phyloP scores from a whole-genome alignment of 768 basidiomycete species.

The Boletus vermiculosoides region DNA sequence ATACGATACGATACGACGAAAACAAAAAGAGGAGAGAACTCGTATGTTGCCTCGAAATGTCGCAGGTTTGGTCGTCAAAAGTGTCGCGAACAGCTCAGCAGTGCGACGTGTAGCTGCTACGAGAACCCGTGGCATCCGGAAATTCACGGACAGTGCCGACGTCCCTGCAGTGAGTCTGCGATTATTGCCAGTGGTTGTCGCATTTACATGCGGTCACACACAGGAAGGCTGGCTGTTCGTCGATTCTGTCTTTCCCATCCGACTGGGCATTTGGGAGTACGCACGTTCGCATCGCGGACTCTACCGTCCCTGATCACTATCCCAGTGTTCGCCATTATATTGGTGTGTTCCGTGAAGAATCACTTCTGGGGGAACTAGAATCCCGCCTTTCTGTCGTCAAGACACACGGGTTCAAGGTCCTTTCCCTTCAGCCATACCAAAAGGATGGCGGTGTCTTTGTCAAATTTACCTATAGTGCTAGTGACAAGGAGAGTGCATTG shows the following conservation, averaged over 20 bases:
- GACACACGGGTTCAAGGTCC: constrained; percentile 56
- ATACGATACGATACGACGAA: no score
- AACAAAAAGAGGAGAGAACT: not conserved
- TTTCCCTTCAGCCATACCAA: constrained; percentile 58
- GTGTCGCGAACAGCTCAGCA: not conserved
- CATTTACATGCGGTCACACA: constrained; percentile 14
- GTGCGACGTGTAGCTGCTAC: constrained; percentile 2
- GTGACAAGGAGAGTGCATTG: constrained; percentile 39
- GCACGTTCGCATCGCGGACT: constrained; percentile 25
- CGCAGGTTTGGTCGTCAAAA: not conserved
- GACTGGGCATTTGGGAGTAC: constrained; percentile 71
- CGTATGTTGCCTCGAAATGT: constrained; percentile 21
- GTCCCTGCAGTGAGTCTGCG: constrained; percentile 16
- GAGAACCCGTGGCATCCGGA: not conserved
- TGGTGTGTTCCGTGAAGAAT: constrained; percentile 57
- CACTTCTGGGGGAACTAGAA: constrained; percentile 49
- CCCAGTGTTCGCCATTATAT: constrained; percentile 62
- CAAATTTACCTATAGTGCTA: constrained; percentile 56
- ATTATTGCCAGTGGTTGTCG: constrained; percentile 11
- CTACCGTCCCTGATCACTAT: constrained; percentile 5
- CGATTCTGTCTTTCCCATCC: constrained; percentile 77
- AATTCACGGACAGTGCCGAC: constrained; percentile 8
- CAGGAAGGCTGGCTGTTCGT: constrained; percentile 65
- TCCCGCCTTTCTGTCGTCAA: constrained; percentile 51
- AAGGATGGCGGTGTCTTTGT: constrained; percentile 91